Evolutionary conservation across 495 filamentous ascomycete species (phyloP).

Genomic region (Penicillium salamii): DNA sequence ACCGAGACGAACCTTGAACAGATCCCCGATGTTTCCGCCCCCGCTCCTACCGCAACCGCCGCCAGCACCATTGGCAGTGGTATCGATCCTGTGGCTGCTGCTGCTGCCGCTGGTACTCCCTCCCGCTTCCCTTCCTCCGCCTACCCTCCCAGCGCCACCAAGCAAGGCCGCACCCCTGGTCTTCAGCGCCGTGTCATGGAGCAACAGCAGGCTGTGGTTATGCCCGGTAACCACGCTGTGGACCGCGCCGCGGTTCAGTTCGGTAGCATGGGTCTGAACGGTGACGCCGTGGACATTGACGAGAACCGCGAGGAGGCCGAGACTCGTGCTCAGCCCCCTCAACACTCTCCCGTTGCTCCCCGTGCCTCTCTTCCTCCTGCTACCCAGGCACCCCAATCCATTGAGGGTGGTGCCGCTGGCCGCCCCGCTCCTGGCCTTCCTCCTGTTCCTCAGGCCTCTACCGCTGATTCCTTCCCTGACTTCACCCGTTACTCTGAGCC

Average conservation of each 20-base stretch:
- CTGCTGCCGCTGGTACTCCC: conserved; percentile 52
- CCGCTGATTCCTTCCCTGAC: conserved; percentile 52
- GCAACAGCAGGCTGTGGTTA: conserved; percentile 95
- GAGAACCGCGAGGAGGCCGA: conserved; percentile 93
- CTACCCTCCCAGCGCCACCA: conserved; percentile 71
- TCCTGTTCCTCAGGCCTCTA: conserved; percentile 56
- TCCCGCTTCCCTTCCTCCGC: conserved; percentile 60
- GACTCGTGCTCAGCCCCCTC: conserved; percentile 89
- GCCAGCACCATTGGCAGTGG: conserved; percentile 90
- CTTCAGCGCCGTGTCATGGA: conserved; percentile 82
- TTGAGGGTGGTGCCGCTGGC: conserved; percentile 59
- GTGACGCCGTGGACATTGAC: conserved; percentile 76
- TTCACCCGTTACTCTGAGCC: conserved; percentile 68
- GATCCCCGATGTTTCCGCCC: conserved; percentile 73
- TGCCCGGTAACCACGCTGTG: conserved; percentile 97
- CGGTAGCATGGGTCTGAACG: conserved; percentile 90
- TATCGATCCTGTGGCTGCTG: conserved; percentile 60
- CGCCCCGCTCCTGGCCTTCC: conserved; percentile 69
- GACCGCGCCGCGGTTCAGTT: conserved; percentile 96
- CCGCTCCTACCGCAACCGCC: conserved; percentile 73
- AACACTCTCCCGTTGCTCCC: conserved; percentile 90
- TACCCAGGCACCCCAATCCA: conserved; percentile 35
- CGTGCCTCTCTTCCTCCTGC: conserved; percentile 86
- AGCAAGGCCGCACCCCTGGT: conserved; percentile 75
- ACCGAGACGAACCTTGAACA: conserved; percentile 91